These are phyloP conservation scores for Chaetoceros tenuissimus DNA, from an alignment of 108 stramenopile species.

Conservation along the genomic window DNA sequence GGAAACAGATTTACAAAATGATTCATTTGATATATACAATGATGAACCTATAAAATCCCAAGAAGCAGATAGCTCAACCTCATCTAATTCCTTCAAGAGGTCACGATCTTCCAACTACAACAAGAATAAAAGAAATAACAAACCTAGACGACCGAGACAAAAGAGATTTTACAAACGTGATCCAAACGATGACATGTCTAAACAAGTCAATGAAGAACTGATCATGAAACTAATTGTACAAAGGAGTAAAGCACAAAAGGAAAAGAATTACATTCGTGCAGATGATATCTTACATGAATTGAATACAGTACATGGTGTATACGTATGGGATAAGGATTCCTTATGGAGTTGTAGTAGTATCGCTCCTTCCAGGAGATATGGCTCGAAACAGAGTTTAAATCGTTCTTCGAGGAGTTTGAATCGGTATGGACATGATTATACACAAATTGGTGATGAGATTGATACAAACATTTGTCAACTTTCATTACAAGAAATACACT, in stretches of 20 bases:
- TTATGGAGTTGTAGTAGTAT: conserved; percentile 25
- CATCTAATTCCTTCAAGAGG: too few relatives aligned
- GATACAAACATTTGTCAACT: conserved; percentile 24
- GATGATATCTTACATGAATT: conserved; percentile 59
- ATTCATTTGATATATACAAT: too few relatives aligned
- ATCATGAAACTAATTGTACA: conserved; percentile 39
- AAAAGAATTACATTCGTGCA: conserved; percentile 46
- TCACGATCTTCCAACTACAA: too few relatives aligned
- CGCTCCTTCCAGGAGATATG: conserved; percentile 7
- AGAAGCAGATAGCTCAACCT: too few relatives aligned
- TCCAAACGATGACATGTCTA: conserved; percentile 25
- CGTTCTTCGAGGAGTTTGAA: conserved; percentile 8
- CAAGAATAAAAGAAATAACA: too few relatives aligned
- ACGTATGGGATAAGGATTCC: conserved; percentile 28
- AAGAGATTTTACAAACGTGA: conserved; percentile 47
- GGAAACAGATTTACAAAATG: neutral
- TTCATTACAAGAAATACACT: conserved; percentile 36
- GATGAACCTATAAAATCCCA: too few relatives aligned
- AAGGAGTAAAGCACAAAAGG: conserved; percentile 27
- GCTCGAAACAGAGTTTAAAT: conserved; percentile 3
- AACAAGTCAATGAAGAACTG: conserved; percentile 27
- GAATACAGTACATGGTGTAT: conserved; percentile 43
- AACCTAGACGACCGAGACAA: too few relatives aligned
- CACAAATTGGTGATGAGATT: conserved; percentile 33
- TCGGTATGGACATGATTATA: conserved; percentile 71